phyloP scores from a whole-genome alignment of 257 asterid species.

The Capsicum chinense region DNA sequence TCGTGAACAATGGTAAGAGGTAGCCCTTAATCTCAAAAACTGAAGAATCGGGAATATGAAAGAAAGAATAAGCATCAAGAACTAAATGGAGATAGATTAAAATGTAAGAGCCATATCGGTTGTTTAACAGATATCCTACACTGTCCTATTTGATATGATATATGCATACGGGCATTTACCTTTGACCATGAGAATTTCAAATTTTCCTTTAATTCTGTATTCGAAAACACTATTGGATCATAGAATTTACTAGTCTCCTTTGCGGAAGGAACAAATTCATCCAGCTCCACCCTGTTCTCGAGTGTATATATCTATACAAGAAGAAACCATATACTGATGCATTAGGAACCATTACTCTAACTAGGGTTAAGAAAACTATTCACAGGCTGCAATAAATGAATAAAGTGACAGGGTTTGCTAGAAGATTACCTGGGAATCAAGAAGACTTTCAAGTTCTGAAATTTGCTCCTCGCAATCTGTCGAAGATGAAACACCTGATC shows the following conservation, averaged over 20 bases:
- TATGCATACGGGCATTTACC: conserved; percentile 47
- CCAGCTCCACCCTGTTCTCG: conserved; percentile 48
- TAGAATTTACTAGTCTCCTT: conserved; percentile 57
- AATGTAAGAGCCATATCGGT: not conserved
- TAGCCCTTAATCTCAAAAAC: conserved; percentile 12
- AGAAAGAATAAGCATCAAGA: conserved; percentile 5
- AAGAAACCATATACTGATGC: conserved; percentile 23
- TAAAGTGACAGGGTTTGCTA: not conserved
- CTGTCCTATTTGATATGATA: not conserved
- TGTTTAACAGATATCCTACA: conserved; percentile 12
- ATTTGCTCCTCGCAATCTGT: conserved; percentile 55
- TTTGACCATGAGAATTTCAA: conserved; percentile 54
- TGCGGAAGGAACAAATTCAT: conserved; percentile 48
- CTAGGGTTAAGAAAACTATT: conserved; percentile 14
- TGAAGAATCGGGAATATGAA: not conserved
- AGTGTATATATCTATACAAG: conserved; percentile 57
- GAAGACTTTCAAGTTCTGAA: conserved; percentile 69
- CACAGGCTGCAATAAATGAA: not conserved
- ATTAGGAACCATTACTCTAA: not conserved
- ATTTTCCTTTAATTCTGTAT: conserved; percentile 52
- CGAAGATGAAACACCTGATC: conserved; percentile 55
- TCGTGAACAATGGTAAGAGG: conserved; percentile 15
- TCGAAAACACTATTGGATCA: conserved; percentile 50
- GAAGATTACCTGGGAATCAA: conserved; percentile 71
- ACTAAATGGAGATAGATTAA: conserved; percentile 2